A percentile compares a stretch with the other conserved stretches of the same genome.
Evolutionary conservation across 2,329 filamentous ascomycete genomes (phyloP).

Genomic region (Venturiaceae sp.): DNA sequence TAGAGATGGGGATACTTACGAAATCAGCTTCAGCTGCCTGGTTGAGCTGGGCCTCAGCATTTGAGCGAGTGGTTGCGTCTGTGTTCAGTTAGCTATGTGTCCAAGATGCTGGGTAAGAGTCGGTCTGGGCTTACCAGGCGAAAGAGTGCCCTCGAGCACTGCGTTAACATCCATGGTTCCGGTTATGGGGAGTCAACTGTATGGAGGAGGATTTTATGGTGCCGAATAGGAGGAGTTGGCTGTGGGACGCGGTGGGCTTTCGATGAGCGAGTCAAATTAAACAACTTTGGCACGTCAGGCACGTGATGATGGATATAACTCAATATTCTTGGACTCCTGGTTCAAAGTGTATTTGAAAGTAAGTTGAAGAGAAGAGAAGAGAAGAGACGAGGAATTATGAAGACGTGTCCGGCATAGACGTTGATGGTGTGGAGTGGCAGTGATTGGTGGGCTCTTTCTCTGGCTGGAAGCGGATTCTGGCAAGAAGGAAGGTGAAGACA

Average conservation of each 20-base stretch:
- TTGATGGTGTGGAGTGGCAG: no score
- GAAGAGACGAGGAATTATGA: no score
- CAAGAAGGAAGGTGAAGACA: neutral
- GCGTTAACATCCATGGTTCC: slow-evolving; percentile 90
- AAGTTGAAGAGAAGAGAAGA: no score
- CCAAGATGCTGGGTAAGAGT: slow-evolving; percentile 17
- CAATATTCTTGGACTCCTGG: no score
- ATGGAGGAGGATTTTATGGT: slow-evolving; percentile 17
- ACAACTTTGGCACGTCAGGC: neutral
- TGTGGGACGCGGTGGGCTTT: neutral
- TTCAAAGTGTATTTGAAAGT: neutral
- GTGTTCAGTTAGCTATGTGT: slow-evolving; percentile 21
- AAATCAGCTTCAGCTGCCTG: slow-evolving; percentile 94
- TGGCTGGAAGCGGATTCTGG: neutral
- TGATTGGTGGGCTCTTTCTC: no score
- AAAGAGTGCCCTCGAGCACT: slow-evolving; percentile 95
- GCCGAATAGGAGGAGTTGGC: neutral
- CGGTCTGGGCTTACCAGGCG: slow-evolving; percentile 60
- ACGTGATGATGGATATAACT: no score
- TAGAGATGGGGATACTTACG: slow-evolving; percentile 53
- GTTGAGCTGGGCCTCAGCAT: slow-evolving; percentile 86
- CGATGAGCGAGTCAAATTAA: neutral
- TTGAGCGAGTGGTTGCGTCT: slow-evolving; percentile 86
- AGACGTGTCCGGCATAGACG: no score
- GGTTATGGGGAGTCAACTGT: slow-evolving; percentile 10